Conservation (phyloP, 1,284 basidiomycete genomes). For the Cryptococcus sp. region DNA sequence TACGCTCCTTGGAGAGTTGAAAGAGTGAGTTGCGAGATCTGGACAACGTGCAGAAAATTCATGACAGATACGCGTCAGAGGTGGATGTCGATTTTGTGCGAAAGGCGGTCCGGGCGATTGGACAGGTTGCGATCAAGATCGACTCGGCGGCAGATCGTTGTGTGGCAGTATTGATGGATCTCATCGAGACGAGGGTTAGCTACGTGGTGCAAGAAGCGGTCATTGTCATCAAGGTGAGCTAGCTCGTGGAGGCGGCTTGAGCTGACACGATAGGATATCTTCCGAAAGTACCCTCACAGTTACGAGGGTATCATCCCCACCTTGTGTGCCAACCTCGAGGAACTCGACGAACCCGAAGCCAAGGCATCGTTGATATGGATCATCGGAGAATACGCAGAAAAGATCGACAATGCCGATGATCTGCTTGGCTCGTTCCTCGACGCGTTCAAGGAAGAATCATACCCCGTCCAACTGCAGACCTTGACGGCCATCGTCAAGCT, state of each 20-base stretch:
- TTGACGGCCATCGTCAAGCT: conserved; percentile 94
- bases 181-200: conserved; percentile 88
- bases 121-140: conserved; percentile 95
- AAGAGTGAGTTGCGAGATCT: conserved; percentile 61
- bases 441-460: conserved; percentile 91
- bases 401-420: conserved; percentile 94
- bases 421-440: conserved; percentile 87
- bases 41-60: background rate
- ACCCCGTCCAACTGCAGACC: conserved; percentile 74
- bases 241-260: too few species aligned
- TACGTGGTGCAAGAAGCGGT: conserved; percentile 98
- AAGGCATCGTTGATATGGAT: conserved; percentile 99
- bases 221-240: conserved; percentile 75
- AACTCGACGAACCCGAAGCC: conserved; percentile 89
- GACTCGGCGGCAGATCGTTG: conserved; percentile 81
- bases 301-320: conserved; percentile 93
- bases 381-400: conserved; percentile 91
- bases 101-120: conserved; percentile 94
- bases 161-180: conserved; percentile 75
- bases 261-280: conserved; percentile 61
- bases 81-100: conserved; percentile 98
- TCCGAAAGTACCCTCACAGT: conserved; percentile 91
- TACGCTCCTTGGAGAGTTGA: conserved; percentile 87
- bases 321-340: conserved; percentile 86
- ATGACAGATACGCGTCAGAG: conserved; percentile 83